These are phyloP conservation scores for Phytophthora podocarpi DNA, from an alignment of 352 stramenopile genomes.

Conservation along the genomic window DNA sequence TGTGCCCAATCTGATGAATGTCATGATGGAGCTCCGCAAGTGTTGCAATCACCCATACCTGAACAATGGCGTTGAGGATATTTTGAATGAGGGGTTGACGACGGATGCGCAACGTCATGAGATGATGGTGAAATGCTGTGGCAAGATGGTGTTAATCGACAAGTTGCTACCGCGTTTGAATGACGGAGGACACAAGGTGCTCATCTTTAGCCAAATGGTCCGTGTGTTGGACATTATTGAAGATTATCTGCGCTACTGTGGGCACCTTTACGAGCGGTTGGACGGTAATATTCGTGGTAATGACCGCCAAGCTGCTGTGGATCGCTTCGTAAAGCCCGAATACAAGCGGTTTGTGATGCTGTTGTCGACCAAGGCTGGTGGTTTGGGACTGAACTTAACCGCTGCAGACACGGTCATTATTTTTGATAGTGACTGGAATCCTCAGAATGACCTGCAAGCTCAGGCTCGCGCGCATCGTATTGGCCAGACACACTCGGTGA, in stretches of 20 bases:
- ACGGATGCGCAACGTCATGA: slow-evolving; percentile 86
- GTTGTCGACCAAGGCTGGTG: slow-evolving; percentile 97
- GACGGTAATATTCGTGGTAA: slow-evolving; percentile 97
- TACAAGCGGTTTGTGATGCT: slow-evolving; percentile 98
- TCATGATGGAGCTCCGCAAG: slow-evolving; percentile 93
- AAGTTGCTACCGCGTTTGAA: slow-evolving; percentile 98
- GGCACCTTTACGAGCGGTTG: slow-evolving; percentile 96
- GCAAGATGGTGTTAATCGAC: slow-evolving; percentile 99
- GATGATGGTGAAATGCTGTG: slow-evolving; percentile 97
- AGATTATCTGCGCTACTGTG: slow-evolving; percentile 95
- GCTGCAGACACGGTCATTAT: slow-evolving; percentile 97
- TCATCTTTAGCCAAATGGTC: slow-evolving; percentile 99
- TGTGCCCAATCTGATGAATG: slow-evolving; percentile 91
- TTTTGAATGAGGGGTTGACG: slow-evolving; percentile 79
- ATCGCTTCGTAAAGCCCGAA: slow-evolving; percentile 90
- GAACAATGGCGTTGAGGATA: slow-evolving; percentile 93
- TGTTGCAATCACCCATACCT: slow-evolving; percentile 93
- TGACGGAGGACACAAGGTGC: slow-evolving; percentile 96
- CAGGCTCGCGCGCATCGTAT: slow-evolving; percentile 92
- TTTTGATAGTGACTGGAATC: slow-evolving; percentile 99
- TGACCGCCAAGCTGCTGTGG: slow-evolving; percentile 84
- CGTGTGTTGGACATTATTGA: slow-evolving; percentile 99
- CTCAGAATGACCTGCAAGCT: slow-evolving; percentile 97
- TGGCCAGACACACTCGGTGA: slow-evolving; percentile 90
- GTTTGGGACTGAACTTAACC: slow-evolving; percentile 92